Conservation (phyloP, 1,139 yeast species). For the Lodderomyces pseudojiufengensis region DNA sequence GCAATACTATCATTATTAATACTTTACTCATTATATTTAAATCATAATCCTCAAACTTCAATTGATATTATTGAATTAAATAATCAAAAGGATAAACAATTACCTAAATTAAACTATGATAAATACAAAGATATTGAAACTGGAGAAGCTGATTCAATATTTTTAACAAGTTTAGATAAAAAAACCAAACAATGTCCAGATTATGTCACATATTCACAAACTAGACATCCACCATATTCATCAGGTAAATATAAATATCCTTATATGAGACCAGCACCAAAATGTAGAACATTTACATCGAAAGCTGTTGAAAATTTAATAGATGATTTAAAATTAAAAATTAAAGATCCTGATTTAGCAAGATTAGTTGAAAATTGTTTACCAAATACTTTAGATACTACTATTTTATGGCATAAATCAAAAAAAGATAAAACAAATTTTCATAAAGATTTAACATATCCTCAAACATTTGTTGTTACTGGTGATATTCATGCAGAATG, state of each 20-base stretch:
- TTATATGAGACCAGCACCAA: conserved; percentile 67
- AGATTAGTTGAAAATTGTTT: conserved; percentile 76
- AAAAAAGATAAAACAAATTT: not conserved
- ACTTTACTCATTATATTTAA: not conserved
- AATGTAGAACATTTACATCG: conserved; percentile 73
- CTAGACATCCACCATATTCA: conserved; percentile 48
- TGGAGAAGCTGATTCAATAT: conserved; percentile 5
- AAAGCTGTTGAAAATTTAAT: conserved; percentile 62
- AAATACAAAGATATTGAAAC: not conserved
- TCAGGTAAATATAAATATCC: conserved; percentile 52
- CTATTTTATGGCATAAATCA: conserved; percentile 65
- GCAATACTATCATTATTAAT: conserved; percentile 4
- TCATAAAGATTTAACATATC: conserved; percentile 8
- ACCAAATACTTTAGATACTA: conserved; percentile 87
- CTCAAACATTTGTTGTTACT: conserved; percentile 65
- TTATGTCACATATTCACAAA: conserved; percentile 39
- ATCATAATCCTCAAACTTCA: not conserved
- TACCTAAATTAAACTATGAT: not conserved
- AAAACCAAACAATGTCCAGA: conserved; percentile 32
- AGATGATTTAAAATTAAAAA: conserved; percentile 44
- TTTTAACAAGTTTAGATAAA: conserved; percentile 17
- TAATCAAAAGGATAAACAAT: not conserved
- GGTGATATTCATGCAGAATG: conserved; percentile 93
- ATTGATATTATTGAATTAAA: not conserved
- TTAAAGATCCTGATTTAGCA: conserved; percentile 63